These are phyloP conservation scores for Pythium volutum DNA, from an alignment of 352 stramenopile species.

Conservation along the genomic window DNA sequence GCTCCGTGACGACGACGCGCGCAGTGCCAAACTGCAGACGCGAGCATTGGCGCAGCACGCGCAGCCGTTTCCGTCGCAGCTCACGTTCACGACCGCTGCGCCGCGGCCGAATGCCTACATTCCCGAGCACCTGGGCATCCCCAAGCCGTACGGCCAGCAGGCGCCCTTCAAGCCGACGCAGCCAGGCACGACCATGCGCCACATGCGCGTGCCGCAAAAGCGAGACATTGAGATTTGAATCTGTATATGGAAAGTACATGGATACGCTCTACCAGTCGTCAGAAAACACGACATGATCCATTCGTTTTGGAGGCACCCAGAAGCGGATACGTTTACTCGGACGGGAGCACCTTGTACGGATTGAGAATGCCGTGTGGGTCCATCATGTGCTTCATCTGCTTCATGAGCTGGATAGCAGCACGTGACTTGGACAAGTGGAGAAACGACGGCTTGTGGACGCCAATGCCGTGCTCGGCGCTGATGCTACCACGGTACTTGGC, in stretches of 20 bases:
- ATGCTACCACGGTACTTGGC: constrained; percentile 91
- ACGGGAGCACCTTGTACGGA: constrained; percentile 91
- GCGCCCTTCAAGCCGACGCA: constrained; percentile 92
- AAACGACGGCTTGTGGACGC: constrained; percentile 91
- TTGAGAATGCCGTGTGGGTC: constrained; percentile 97
- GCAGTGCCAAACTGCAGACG: constrained; percentile 39
- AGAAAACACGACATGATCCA: no score
- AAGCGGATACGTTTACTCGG: neutral
- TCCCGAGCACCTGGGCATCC: constrained; percentile 89
- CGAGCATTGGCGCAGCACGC: constrained; percentile 41
- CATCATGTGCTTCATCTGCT: constrained; percentile 92
- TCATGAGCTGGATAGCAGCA: constrained; percentile 89
- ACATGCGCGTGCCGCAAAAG: constrained; percentile 87
- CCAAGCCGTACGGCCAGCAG: constrained; percentile 89
- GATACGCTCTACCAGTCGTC: no score
- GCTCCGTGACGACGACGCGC: constrained; percentile 47
- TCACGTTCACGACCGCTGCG: constrained; percentile 88
- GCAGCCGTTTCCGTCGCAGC: constrained; percentile 61
- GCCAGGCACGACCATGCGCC: constrained; percentile 88
- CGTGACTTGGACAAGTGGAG: constrained; percentile 84
- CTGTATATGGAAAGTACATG: neutral
- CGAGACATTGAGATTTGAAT: constrained; percentile 91
- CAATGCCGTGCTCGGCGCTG: constrained; percentile 97
- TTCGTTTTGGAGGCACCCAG: no score
- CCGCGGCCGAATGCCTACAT: constrained; percentile 93